Conservation (phyloP, 2,329 filamentous ascomycete species). For the Aaosphaeria arxii region DNA sequence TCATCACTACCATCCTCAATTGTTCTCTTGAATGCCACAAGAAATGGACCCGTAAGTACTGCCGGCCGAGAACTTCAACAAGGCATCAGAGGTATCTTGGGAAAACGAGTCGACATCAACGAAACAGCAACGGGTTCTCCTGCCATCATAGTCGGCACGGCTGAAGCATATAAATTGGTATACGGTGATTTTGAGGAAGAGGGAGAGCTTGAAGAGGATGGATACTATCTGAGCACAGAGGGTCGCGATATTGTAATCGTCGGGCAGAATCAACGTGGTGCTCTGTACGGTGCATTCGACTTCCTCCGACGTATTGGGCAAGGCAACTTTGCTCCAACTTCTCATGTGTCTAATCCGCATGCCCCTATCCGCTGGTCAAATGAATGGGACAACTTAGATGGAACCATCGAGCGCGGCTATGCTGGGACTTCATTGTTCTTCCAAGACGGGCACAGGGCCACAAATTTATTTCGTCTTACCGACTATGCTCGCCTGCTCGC, state of each 20-base stretch:
- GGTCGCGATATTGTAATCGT: constrained; percentile 54
- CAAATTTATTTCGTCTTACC: constrained; percentile 57
- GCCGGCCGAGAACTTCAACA: constrained; percentile 59
- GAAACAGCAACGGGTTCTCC: constrained; percentile 13
- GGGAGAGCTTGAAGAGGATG: constrained; percentile 52
- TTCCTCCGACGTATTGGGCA: constrained; percentile 65
- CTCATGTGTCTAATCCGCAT: constrained; percentile 54
- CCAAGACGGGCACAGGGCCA: constrained; percentile 52
- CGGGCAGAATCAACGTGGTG: constrained; percentile 64
- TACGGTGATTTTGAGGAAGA: constrained; percentile 32
- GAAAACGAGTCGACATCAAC: constrained; percentile 42
- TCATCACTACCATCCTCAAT: constrained; percentile 49
- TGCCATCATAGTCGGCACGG: constrained; percentile 50
- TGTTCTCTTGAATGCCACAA: constrained; percentile 53
- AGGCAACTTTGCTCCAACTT: constrained; percentile 50
- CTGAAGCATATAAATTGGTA: constrained; percentile 40
- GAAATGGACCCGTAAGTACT: constrained; percentile 55
- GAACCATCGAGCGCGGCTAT: constrained; percentile 67
- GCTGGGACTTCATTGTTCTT: constrained; percentile 69
- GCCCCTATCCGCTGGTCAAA: constrained; percentile 68
- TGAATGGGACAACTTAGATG: constrained; percentile 70
- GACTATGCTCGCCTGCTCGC: constrained; percentile 66
- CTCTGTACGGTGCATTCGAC: constrained; percentile 67
- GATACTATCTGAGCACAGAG: constrained; percentile 58
- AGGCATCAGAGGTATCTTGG: constrained; percentile 58